Evolutionary conservation across 2,329 filamentous ascomycete genomes (phyloP).

Genomic region (Exophiala alcalophila): DNA sequence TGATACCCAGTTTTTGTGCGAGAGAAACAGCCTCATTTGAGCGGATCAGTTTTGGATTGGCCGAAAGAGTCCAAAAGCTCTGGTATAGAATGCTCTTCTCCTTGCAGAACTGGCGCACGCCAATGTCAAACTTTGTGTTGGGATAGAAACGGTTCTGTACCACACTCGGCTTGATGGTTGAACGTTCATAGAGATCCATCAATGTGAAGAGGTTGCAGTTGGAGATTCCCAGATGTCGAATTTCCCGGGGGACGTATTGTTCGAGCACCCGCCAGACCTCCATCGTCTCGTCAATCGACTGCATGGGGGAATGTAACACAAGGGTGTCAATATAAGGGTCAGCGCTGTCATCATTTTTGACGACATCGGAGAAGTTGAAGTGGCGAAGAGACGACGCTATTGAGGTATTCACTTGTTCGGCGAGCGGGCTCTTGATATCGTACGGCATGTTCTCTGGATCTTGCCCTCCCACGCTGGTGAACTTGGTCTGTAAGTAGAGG

Average conservation of each 20-base stretch:
- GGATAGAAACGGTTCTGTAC: slow-evolving; percentile 75
- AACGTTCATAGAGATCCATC: slow-evolving; percentile 34
- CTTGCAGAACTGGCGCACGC: slow-evolving; percentile 57
- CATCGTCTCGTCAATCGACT: slow-evolving; percentile 52
- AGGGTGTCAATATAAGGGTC: slow-evolving; percentile 56
- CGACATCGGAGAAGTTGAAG: slow-evolving; percentile 27
- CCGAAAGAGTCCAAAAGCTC: slow-evolving; percentile 61
- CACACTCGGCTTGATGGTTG: slow-evolving; percentile 55
- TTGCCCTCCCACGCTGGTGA: slow-evolving; percentile 64
- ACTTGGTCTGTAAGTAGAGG: slow-evolving; percentile 81
- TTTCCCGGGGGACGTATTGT: slow-evolving; percentile 61
- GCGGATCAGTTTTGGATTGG: slow-evolving; percentile 52
- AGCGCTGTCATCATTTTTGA: slow-evolving; percentile 37
- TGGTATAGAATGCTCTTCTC: slow-evolving; percentile 56
- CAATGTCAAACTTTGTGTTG: slow-evolving; percentile 57
- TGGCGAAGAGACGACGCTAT: slow-evolving; percentile 65
- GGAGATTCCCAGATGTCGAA: slow-evolving; percentile 70
- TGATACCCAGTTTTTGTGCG: slow-evolving; percentile 44
- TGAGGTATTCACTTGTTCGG: slow-evolving; percentile 64
- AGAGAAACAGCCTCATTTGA: slow-evolving; percentile 51
- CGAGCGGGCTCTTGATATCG: slow-evolving; percentile 55
- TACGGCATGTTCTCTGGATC: slow-evolving; percentile 62
- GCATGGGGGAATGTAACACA: slow-evolving; percentile 58
- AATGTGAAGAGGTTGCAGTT: slow-evolving; percentile 65
- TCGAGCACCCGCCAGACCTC: slow-evolving; percentile 66